Evolutionary conservation across 1,284 basidiomycete species (phyloP).

Genomic region (Trichosporon coremiiforme): DNA sequence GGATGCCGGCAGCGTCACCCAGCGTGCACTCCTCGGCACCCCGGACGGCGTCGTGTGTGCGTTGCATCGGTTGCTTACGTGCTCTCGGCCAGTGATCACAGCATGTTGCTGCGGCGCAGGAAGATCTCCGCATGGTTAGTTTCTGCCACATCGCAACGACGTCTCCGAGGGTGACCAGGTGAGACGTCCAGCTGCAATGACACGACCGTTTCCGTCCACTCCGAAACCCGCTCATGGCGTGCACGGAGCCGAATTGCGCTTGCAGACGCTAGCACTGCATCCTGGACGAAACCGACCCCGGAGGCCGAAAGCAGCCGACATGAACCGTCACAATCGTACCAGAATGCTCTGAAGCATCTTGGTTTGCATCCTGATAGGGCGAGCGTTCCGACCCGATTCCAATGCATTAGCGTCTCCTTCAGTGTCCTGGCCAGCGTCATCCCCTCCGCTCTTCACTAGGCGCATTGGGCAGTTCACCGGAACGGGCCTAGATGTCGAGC

Average conservation of each 20-base stretch:
- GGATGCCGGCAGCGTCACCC: conserved; percentile 7
- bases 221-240: no score
- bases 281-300: neutral
- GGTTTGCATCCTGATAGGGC: neutral
- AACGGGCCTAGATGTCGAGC: neutral
- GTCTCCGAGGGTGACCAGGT: neutral
- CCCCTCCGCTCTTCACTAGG: neutral
- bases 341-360: neutral
- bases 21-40: neutral
- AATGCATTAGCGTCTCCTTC: neutral
- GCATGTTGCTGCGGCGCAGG: neutral
- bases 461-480: neutral
- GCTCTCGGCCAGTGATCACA: neutral
- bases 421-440: neutral
- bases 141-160: neutral
- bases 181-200: neutral
- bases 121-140: neutral
- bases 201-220: no score
- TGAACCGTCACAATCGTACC: neutral
- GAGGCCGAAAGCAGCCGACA: no score
- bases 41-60: conserved; percentile 4
- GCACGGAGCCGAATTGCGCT: neutral
- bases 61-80: neutral
- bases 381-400: neutral
- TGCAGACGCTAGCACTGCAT: neutral